A percentile compares a stretch with the other conserved stretches of the same genome.
Evolutionary conservation across 2,329 filamentous ascomycete genomes (phyloP).

Genomic region (Scytalidium sp.): DNA sequence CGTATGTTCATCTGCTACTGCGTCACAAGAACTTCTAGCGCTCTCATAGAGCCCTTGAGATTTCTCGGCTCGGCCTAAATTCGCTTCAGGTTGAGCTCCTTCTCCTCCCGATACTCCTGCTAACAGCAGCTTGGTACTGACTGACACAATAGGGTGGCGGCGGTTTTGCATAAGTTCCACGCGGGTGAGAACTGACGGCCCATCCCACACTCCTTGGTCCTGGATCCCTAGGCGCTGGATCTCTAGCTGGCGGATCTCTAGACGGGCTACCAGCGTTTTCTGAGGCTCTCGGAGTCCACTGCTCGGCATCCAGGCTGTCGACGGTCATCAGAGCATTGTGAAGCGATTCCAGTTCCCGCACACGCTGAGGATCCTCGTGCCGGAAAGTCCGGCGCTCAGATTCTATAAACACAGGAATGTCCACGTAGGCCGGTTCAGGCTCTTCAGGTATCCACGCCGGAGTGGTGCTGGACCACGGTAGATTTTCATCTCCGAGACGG

Average conservation of each 20-base stretch:
- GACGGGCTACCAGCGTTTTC: constrained; percentile 20
- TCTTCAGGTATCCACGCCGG: not conserved
- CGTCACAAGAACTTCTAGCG: no score
- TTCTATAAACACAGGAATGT: not conserved
- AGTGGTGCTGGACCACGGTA: constrained; percentile 23
- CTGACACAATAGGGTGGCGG: constrained; percentile 26
- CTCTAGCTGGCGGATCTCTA: constrained; percentile 19
- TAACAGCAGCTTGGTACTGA: constrained; percentile 9
- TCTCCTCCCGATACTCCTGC: not conserved
- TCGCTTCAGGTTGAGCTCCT: not conserved
- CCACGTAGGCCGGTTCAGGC: not conserved
- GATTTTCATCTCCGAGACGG: constrained; percentile 26
- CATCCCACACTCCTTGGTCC: constrained; percentile 29
- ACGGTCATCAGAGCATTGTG: constrained; percentile 31
- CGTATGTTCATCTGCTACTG: no score
- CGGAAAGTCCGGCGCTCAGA: constrained; percentile 14
- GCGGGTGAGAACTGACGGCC: constrained; percentile 21
- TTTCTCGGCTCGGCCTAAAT: no score
- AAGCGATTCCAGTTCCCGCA: constrained; percentile 23
- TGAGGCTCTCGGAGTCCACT: constrained; percentile 23
- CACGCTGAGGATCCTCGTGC: constrained; percentile 23
- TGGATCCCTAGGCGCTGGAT: no score
- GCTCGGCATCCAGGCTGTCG: constrained; percentile 22
- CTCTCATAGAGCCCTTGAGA: no score
- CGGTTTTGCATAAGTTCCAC: not conserved